Evolutionary conservation across 371 early-diverging fungal species (phyloP).

Genomic region (Rhizopus sp.): DNA sequence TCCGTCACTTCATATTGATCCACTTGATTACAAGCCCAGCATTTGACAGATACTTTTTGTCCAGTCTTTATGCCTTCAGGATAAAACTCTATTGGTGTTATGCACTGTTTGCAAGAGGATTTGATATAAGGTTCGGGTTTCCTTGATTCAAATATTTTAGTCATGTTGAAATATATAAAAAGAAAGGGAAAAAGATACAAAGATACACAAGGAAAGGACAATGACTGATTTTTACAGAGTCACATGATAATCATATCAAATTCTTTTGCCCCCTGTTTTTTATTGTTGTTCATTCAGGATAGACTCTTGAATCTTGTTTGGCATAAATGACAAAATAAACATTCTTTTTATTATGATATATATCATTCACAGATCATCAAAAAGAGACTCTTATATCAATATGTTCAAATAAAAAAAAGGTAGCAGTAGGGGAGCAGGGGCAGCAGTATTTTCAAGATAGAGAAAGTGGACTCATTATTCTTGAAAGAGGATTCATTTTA

Average conservation of each 20-base stretch:
- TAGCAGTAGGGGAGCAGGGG: too few species aligned
- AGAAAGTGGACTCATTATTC: too few species aligned
- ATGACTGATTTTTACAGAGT: not conserved
- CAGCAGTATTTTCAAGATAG: too few species aligned
- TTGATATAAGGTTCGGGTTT: slow-evolving; percentile 55
- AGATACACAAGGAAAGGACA: not conserved
- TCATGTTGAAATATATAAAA: slow-evolving; percentile 13
- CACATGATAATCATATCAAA: too few species aligned
- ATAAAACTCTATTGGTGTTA: slow-evolving; percentile 41
- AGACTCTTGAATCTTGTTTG: too few species aligned
- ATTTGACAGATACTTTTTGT: slow-evolving; percentile 46
- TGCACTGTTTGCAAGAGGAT: slow-evolving; percentile 43
- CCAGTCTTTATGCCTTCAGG: slow-evolving; percentile 27
- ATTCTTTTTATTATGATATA: too few species aligned
- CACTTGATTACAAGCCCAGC: slow-evolving; percentile 55
- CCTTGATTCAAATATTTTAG: slow-evolving; percentile 31
- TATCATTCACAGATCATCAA: too few species aligned
- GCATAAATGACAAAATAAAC: too few species aligned
- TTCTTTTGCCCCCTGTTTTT: not conserved
- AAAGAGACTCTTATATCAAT: too few species aligned
- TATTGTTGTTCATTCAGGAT: not conserved
- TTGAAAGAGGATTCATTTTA: too few species aligned
- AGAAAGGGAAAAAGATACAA: slow-evolving; percentile 2
- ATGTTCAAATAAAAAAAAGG: too few species aligned
- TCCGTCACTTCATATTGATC: slow-evolving; percentile 52